phyloP scores from a whole-genome alignment of 371 early-diverging fungal species.

The Aphelidium insulamus region DNA sequence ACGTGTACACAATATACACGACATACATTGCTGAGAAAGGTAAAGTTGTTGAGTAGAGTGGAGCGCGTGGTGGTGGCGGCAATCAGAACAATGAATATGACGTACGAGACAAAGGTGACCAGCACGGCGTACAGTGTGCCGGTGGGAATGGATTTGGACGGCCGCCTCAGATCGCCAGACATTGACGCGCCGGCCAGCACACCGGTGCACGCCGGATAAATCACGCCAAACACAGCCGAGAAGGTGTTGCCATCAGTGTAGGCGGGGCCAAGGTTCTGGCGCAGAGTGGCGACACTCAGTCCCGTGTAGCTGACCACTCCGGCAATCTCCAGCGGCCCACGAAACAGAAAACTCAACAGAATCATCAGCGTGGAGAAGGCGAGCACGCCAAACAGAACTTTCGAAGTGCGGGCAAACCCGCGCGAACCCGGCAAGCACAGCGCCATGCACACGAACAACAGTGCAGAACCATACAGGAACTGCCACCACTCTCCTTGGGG shows the following conservation, averaged over 20 bases:
- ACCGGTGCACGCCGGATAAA: constrained; percentile 38
- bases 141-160: constrained; percentile 31
- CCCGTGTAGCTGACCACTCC: constrained; percentile 23
- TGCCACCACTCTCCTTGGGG: constrained; percentile 24
- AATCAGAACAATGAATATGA: constrained; percentile 18
- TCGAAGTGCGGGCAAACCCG: constrained; percentile 24
- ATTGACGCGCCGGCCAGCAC: constrained; percentile 38
- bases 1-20: constrained; percentile 1
- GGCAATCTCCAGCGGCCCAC: constrained; percentile 16
- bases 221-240: constrained; percentile 24
- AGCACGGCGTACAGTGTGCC: constrained; percentile 31
- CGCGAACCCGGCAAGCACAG: constrained; percentile 21
- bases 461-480: constrained; percentile 20
- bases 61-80: constrained; percentile 22
- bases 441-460: constrained; percentile 17
- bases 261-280: constrained; percentile 28
- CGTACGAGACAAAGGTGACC: constrained; percentile 22
- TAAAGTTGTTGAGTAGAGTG: constrained; percentile 25
- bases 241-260: constrained; percentile 15
- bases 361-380: constrained; percentile 20
- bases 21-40: constrained; percentile 27
- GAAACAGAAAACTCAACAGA: constrained; percentile 21
- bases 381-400: constrained; percentile 18
- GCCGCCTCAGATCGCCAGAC: constrained; percentile 33
- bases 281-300: constrained; percentile 19